Evolutionary conservation across 108 stramenopile species (phyloP).

Genomic region (Skeletonema tropicum): DNA sequence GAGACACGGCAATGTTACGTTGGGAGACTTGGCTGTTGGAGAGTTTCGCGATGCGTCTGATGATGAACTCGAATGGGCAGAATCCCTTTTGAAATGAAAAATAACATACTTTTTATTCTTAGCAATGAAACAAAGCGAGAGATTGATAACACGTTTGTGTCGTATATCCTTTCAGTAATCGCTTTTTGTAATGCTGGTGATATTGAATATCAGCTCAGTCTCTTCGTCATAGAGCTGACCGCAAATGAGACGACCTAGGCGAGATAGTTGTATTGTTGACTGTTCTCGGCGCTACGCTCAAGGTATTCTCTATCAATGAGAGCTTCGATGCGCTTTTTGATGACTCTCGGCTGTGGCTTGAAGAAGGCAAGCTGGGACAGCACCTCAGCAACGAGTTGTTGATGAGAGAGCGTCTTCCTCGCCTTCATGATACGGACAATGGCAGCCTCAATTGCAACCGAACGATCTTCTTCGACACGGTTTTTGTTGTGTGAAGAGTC

Average conservation of each 20-base stretch:
- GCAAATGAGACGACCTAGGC: not conserved
- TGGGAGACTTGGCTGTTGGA: constrained; percentile 64
- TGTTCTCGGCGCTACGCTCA: constrained; percentile 88
- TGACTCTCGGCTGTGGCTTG: constrained; percentile 94
- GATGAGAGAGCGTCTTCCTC: constrained; percentile 96
- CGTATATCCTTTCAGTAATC: not conserved
- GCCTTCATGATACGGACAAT: constrained; percentile 99
- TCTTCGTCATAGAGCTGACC: not conserved
- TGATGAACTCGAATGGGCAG: constrained; percentile 73
- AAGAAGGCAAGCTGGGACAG: constrained; percentile 96
- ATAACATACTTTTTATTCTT: constrained; percentile 9
- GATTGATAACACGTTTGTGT: not conserved
- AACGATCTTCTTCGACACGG: constrained; percentile 97
- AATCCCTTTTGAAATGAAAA: constrained; percentile 39
- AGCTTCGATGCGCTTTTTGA: constrained; percentile 95
- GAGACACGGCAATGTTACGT: constrained; percentile 57
- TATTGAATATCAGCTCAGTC: not conserved
- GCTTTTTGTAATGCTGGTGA: not conserved
- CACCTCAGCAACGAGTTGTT: constrained; percentile 96
- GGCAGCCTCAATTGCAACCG: constrained; percentile 98
- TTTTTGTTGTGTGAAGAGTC: constrained; percentile 96
- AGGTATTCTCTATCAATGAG: constrained; percentile 96
- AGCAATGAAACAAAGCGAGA: constrained; percentile 7
- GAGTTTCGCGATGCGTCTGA: constrained; percentile 59
- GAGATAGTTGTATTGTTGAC: constrained; percentile 87